phyloP scores from a whole-genome alignment of 2,329 filamentous ascomycete species.

The Acrodontium crateriforme region DNA sequence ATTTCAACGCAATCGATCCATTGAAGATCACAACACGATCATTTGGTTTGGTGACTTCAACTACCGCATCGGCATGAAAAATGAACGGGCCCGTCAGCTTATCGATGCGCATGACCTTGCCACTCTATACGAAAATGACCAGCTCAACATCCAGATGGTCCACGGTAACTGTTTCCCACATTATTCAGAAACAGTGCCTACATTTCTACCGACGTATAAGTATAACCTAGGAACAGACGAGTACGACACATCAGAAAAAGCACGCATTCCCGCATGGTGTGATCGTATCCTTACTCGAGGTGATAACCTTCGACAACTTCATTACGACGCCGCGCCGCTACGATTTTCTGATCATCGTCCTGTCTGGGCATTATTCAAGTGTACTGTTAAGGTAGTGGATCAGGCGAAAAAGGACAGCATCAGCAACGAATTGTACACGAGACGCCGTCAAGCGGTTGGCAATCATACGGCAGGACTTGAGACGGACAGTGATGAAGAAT shows the following conservation, averaged over 20 bases:
- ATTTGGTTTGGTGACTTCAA: conserved; percentile 98
- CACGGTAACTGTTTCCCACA: conserved; percentile 78
- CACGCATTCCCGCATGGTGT: conserved; percentile 91
- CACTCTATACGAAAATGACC: conserved; percentile 78
- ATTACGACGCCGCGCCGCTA: conserved; percentile 71
- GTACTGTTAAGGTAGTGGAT: conserved; percentile 67
- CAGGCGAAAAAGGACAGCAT: conserved; percentile 59
- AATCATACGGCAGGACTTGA: conserved; percentile 44
- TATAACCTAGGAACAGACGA: conserved; percentile 78
- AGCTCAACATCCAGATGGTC: conserved; percentile 94
- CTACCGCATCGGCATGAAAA: conserved; percentile 77
- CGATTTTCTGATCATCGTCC: conserved; percentile 93
- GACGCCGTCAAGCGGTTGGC: conserved; percentile 52
- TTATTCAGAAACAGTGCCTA: conserved; percentile 81
- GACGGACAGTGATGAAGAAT: conserved; percentile 60
- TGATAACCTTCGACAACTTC: conserved; percentile 62
- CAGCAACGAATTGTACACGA: conserved; percentile 59
- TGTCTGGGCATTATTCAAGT: conserved; percentile 80
- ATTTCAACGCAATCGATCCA: conserved; percentile 81
- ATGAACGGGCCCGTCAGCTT: conserved; percentile 63
- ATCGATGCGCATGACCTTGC: conserved; percentile 61
- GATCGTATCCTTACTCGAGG: conserved; percentile 86
- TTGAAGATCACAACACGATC: conserved; percentile 81
- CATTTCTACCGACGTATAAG: conserved; percentile 88
- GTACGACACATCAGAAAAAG: conserved; percentile 92